These are phyloP conservation scores for Porcisia deanei DNA, from an alignment of 208 protist species.

Conservation along the genomic window DNA sequence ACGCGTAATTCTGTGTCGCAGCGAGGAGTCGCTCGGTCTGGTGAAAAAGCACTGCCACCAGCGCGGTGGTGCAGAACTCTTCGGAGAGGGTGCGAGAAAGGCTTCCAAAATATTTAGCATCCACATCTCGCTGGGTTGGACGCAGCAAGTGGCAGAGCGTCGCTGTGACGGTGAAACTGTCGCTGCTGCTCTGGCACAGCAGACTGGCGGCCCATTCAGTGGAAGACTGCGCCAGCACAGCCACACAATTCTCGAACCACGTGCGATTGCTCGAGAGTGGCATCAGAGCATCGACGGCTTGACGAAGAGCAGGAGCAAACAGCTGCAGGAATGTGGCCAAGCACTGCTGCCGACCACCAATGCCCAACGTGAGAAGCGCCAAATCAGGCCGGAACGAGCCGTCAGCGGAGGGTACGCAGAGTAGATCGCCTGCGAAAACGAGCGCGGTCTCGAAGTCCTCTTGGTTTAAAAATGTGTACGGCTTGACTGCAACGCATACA, in stretches of 20 bases:
- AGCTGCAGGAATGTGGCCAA: constrained; percentile 50
- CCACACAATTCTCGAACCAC: constrained; percentile 41
- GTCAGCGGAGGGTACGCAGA: constrained; percentile 48
- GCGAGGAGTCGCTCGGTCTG: constrained; percentile 59
- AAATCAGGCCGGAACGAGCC: constrained; percentile 36
- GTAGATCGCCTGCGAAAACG: constrained; percentile 64
- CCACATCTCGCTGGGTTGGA: constrained; percentile 6
- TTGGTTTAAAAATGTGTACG: constrained; percentile 32
- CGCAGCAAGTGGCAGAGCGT: constrained; percentile 25
- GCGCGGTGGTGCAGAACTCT: constrained; percentile 32
- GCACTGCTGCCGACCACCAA: constrained; percentile 53
- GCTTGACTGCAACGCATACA: constrained; percentile 36
- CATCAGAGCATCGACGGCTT: constrained; percentile 24
- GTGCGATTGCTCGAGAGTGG: constrained; percentile 44
- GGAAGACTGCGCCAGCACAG: constrained; percentile 9
- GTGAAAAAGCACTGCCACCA: constrained; percentile 46
- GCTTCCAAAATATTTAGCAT: constrained; percentile 14
- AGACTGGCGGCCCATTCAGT: constrained; percentile 3
- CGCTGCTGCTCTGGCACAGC: constrained; percentile 1
- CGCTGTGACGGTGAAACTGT: constrained; percentile 7
- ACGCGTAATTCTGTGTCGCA: constrained; percentile 68
- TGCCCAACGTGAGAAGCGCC: constrained; percentile 47
- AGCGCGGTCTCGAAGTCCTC: constrained; percentile 64
- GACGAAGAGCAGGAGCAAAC: constrained; percentile 42
- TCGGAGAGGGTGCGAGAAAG: constrained; percentile 19